Base-by-base conservation (phyloP, 2,329 filamentous ascomycete species). In the Monilinia aucupariae region DNA sequence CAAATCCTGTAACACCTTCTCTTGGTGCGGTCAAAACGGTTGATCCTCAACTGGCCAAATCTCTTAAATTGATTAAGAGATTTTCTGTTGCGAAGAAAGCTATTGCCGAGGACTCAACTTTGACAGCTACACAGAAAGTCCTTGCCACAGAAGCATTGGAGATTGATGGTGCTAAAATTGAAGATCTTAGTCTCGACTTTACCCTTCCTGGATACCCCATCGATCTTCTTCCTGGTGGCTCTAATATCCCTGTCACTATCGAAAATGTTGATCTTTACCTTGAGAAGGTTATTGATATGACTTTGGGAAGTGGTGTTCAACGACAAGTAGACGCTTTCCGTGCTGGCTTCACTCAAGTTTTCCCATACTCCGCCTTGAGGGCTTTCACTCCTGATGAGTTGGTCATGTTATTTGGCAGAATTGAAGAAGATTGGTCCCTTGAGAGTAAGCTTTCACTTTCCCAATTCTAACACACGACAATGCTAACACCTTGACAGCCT, bases 301-400 rank as follows among this genome's bases (percentile, higher is more conserved):
- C 94, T 0, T 79, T 99, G 4, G 91, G 91, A n/a, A 85, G 82
- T 64, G 94, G 94, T 59, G 92, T 99, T 13, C 89, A 88, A 68
- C 84, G 85, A 56, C 96, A 99, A 74, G 86, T 96, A 0, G 90
- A 97, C 71, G 91, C 93, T 4, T 99, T 99, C 82, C 86, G 90
- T 63, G 77, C 83, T 20, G 94, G 94, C 0, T 99, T 99, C 75
- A 96, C 92, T 0, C 89, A 96, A 69, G 96, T 99, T 0, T 99
- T 99, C 80, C 91, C 93, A 0, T 99, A 96, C 76, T 89, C 91
- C 4, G 91, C 96, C 9, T 78, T 99, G 54, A 91, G 88, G 68
- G 91, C 94, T 0, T 99, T 99, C 73, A 99, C 94, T 0, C 92
- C 96, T 0, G 91, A 91, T 70, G 96, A 99, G 75, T 81, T 99